Evolutionary conservation across 2,329 filamentous ascomycete genomes (phyloP).

Genomic region (Neofusicoccum ribis): DNA sequence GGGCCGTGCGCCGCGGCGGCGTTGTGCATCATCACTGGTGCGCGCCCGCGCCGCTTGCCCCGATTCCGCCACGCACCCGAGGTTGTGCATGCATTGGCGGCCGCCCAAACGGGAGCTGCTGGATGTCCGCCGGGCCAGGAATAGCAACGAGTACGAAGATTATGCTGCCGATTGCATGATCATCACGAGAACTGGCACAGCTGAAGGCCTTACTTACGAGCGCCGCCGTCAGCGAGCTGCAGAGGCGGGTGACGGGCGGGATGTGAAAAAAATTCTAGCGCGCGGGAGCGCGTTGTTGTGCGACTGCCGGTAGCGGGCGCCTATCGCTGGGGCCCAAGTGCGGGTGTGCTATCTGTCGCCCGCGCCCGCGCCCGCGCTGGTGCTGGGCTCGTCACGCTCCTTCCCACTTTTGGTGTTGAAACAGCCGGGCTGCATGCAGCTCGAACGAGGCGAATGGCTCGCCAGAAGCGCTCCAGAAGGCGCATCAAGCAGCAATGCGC

Average conservation of each 20-base stretch:
- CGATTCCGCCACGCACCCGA: slow-evolving; percentile 17
- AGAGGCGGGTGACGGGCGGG: neutral
- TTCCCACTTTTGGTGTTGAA: slow-evolving; percentile 13
- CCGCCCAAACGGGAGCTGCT: slow-evolving; percentile 6
- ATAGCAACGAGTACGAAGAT: slow-evolving; percentile 18
- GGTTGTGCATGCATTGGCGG: slow-evolving; percentile 16
- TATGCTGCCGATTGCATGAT: slow-evolving; percentile 19
- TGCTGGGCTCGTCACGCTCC: neutral
- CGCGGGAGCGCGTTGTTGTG: slow-evolving; percentile 14
- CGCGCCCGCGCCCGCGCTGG: neutral
- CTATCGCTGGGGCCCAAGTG: slow-evolving; percentile 6
- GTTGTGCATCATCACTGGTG: slow-evolving; percentile 14
- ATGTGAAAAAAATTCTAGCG: neutral
- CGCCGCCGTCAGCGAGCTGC: neutral
- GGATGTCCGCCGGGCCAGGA: slow-evolving; percentile 1
- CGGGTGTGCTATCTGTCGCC: neutral
- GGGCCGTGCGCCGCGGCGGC: slow-evolving; percentile 25
- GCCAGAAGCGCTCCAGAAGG: neutral
- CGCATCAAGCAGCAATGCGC: neutral
- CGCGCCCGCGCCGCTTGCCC: slow-evolving; percentile 3
- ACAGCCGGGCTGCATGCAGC: slow-evolving; percentile 4
- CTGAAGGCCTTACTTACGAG: slow-evolving; percentile 18
- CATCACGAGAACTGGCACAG: slow-evolving; percentile 19
- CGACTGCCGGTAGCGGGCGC: slow-evolving; percentile 11
- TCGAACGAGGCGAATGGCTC: slow-evolving; percentile 10